Base-by-base conservation (phyloP, 228 moss, liverwort and hornwort species). In the Sphagnum magellanicum region DNA sequence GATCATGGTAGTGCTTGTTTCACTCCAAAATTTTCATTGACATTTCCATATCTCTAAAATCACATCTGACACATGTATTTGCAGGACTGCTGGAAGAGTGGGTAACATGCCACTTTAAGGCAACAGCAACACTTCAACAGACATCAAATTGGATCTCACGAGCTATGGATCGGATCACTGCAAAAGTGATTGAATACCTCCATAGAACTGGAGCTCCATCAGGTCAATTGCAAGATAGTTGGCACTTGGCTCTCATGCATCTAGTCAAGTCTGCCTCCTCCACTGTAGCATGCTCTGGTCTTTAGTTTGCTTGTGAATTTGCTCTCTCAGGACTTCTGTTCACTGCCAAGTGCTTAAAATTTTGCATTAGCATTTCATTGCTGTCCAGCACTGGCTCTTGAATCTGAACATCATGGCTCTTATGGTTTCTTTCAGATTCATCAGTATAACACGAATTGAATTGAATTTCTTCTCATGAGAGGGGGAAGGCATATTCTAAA, bases 41-140 rank as follows among this genome's bases (percentile, higher is more conserved):
- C 4, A 55, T 55, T 55, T 8, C 55, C 8, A 55, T 32, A 32
- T 32, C 55, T 55, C 9, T 12, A 55, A 55, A 55, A 55, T 55
- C 55, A 0, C 12, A 8, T 55, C 12, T 12, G 9, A 8, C 55
- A 55, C 12, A 8, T 8, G 9, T 8, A 55, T 49, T 55, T 69
- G 63, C 15, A 85, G 85, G 63, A 50, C 67, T 79, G 49, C 74
- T 86, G n/a, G 76, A 83, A 72, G 86, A 78, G 61, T 86, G 86
- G 86, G 62, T 83, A 57, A 74, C 77, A 61, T 82, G 76, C 74
- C 86, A 86, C 70, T 83, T 86, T 71, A 73, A 74, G 50, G 74
- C 77, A 32, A 86, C 63, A 66, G 67, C 71, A 52, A 64, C 13
- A 74, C 73, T 86, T 15, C 79, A 79, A 75, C 71, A 53, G 46